Conservation (phyloP, 257 asterid species). For the Fraxinus quadrangulata region DNA sequence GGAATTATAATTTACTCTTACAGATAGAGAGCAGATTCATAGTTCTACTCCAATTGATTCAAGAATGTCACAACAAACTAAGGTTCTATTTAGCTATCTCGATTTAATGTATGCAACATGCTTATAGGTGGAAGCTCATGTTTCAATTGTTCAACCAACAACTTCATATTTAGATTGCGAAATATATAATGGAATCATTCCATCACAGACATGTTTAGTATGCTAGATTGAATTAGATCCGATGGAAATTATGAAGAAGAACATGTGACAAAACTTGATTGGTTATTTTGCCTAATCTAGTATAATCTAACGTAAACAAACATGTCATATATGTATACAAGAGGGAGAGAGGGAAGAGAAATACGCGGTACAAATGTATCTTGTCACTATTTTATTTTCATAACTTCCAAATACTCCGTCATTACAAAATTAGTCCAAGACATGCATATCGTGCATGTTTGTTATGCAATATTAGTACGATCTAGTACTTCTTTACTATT, state of each 20-base stretch:
- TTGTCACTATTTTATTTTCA: background rate
- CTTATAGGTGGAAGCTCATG: background rate
- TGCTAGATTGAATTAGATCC: background rate
- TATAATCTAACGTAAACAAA: background rate
- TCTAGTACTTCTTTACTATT: background rate
- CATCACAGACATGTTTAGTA: background rate
- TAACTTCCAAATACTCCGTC: background rate
- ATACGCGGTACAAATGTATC: too few species aligned
- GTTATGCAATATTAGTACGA: too few species aligned
- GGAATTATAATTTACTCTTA: too few species aligned
- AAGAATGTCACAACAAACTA: background rate
- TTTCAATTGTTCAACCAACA: background rate
- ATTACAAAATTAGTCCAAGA: background rate
- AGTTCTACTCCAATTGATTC: background rate
- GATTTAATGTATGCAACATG: background rate
- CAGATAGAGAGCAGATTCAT: too few species aligned
- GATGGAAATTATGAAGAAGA: too few species aligned
- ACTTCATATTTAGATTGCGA: background rate
- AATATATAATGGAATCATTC: background rate
- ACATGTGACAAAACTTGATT: background rate
- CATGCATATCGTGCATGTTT: background rate
- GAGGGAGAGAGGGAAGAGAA: background rate
- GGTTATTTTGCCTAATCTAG: background rate
- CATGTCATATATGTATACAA: too few species aligned
- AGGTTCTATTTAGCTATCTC: background rate